phyloP scores from a whole-genome alignment of 2,329 filamentous ascomycete species.

The Phialophora expanda region DNA sequence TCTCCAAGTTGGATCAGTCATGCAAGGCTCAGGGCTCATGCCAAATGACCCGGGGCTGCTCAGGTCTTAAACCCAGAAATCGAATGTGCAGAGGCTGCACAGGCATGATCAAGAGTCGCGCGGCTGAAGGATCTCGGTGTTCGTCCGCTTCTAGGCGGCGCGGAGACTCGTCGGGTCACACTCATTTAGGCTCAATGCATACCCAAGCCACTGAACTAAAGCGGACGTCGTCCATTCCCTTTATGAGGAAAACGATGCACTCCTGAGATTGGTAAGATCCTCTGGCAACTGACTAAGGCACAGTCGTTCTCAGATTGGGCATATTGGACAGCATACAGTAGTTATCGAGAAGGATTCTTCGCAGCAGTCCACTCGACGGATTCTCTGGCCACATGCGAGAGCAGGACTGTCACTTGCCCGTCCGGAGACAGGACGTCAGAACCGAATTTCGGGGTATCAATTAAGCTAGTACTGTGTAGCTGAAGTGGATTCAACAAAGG shows the following conservation, averaged over 20 bases:
- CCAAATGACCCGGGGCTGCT: too few relatives aligned
- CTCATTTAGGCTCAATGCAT: background rate
- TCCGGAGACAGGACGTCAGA: background rate
- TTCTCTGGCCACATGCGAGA: background rate
- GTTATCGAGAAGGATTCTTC: background rate
- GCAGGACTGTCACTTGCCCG: background rate
- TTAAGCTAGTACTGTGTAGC: constrained; percentile 5
- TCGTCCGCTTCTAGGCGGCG: background rate
- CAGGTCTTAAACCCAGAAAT: too few relatives aligned
- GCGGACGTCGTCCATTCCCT: background rate
- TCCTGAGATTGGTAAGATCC: constrained; percentile 3
- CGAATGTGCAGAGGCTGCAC: too few relatives aligned
- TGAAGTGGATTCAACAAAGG: background rate
- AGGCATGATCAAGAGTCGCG: background rate
- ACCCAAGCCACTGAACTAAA: background rate
- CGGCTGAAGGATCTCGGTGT: background rate
- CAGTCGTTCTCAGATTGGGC: background rate
- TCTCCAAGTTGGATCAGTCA: too few relatives aligned
- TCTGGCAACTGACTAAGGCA: background rate
- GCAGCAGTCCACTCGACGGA: background rate
- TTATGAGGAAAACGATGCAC: background rate
- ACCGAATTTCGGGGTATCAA: constrained; percentile 6
- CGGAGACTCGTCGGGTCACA: background rate
- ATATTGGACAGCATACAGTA: background rate
- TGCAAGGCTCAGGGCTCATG: too few relatives aligned